A percentile compares a stretch with the other conserved stretches of the same genome.
Evolutionary conservation across 352 stramenopile genomes (phyloP).

Genomic region (Pythium insidiosum): DNA sequence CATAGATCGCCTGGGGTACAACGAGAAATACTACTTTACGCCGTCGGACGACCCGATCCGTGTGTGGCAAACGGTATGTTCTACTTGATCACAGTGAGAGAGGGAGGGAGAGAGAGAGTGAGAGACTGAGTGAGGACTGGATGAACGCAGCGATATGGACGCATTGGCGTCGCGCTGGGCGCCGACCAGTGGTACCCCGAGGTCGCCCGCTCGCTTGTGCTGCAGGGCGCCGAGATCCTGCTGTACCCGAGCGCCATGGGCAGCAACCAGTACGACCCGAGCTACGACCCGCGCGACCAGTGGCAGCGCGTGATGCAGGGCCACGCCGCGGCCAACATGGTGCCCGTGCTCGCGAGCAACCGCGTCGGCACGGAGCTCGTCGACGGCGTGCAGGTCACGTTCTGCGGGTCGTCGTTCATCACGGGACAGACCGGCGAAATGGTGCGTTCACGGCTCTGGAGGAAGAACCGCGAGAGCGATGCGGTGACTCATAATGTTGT

Average conservation of each 20-base stretch:
- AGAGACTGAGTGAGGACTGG: no score
- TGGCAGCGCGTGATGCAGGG: slow-evolving; percentile 91
- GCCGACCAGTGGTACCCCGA: slow-evolving; percentile 93
- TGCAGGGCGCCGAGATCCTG: slow-evolving; percentile 86
- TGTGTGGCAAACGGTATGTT: slow-evolving; percentile 81
- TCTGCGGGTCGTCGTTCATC: slow-evolving; percentile 91
- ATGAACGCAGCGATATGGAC: slow-evolving; percentile 82
- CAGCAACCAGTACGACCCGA: slow-evolving; percentile 84
- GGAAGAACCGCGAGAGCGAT: no score
- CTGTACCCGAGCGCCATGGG: slow-evolving; percentile 78
- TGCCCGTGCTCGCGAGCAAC: slow-evolving; percentile 89
- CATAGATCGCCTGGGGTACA: slow-evolving; percentile 83
- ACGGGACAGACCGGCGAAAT: slow-evolving; percentile 87
- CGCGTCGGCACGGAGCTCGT: slow-evolving; percentile 79
- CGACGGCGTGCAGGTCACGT: slow-evolving; percentile 81
- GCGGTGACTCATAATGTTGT: no score
- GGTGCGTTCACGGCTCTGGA: no score
- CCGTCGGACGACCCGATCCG: slow-evolving; percentile 85
- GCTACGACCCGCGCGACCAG: slow-evolving; percentile 81
- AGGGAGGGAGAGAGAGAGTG: no score
- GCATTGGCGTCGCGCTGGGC: slow-evolving; percentile 85
- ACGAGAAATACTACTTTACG: slow-evolving; percentile 92
- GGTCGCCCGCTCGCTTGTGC: slow-evolving; percentile 75
- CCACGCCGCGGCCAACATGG: slow-evolving; percentile 84
- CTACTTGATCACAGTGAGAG: no score